phyloP scores from a whole-genome alignment of 1,284 basidiomycete genomes.

The Ceratobasidium sp. region DNA sequence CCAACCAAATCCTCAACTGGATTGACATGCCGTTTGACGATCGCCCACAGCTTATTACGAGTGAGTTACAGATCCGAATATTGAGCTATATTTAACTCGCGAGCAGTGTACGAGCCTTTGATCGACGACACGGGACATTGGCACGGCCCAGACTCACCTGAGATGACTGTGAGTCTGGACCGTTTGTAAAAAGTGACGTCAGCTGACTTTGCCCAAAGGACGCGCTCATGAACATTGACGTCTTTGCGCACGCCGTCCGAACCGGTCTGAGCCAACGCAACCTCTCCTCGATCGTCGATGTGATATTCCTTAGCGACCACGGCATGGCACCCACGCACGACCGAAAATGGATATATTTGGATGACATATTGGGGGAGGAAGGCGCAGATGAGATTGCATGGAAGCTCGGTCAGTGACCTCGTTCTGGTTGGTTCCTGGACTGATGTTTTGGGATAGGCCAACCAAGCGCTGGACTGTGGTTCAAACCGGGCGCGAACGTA shows the following conservation, averaged over 20 bases:
- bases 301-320: constrained; percentile 91
- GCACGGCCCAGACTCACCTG: constrained; percentile 73
- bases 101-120: constrained; percentile 75
- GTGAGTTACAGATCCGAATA: constrained; percentile 51
- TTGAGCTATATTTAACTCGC: constrained; percentile 25
- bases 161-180: constrained; percentile 65
- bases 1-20: constrained; percentile 76
- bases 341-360: constrained; percentile 77
- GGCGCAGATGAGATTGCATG: constrained; percentile 68
- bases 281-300: constrained; percentile 80
- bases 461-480: constrained; percentile 85
- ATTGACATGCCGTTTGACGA: constrained; percentile 72
- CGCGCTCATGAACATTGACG: constrained; percentile 73
- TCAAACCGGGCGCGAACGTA: constrained; percentile 63
- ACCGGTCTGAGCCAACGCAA: constrained; percentile 70
- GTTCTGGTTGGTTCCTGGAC: background rate
- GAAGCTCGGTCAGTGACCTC: constrained; percentile 63
- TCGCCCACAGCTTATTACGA: constrained; percentile 79
- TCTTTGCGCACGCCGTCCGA: constrained; percentile 74
- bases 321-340: constrained; percentile 89
- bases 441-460: constrained; percentile 59
- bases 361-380: constrained; percentile 78
- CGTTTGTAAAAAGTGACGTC: background rate
- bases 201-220: constrained; percentile 52
- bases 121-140: constrained; percentile 82